Evolutionary conservation across 1,139 yeast genomes (phyloP), one percentile per base, ranked within the genome.

Genomic region (Saccharomyces uvarum): DNA sequence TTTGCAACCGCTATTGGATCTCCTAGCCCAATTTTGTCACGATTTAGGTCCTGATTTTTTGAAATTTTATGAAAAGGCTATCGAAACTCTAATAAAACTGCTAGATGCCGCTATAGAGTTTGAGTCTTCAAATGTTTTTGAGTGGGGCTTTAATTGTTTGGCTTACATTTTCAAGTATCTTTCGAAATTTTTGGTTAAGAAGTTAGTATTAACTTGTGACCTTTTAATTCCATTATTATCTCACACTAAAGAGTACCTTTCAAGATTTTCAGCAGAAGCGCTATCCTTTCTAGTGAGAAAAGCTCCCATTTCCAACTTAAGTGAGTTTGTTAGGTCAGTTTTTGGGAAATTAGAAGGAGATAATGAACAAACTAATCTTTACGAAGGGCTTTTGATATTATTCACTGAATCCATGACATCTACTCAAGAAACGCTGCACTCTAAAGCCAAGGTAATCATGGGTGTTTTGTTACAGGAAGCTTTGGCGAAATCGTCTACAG

Each of bases 1-100:
- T 0, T 73, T 88, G 51, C 95, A 91, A 68, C 93, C 98, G 4
- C 69, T 89, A 47, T 71, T 90, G 49, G 99, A 93, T 66, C 74
- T 90, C 50, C 70, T 89, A 47, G 80, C 96, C 0, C 96, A 90
- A 67, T 86, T 95, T 63, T 84, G 91, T 49, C 97, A 89, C 64
- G 99, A 93, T 73, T 74, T 93, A 59, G 98, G 98, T 4, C 86
- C 93, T 1, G 99, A 93, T 63, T 93, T 90, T 65, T 78, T 89
- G 75, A 80, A 81, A 2, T 89, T 75, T 64, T 90, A 88, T 64
- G 73, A 75, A 1, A 67, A 72, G 29, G 73, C 89, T 0, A 72
- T 93, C 51, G 62, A 69, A 1, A 64, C 80, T 31, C 75, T 93
- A 49, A 79, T 79, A 2, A 69, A 74, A 0, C 69, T 88, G 2